phyloP scores from a whole-genome alignment of 2,329 filamentous ascomycete species.

The Achaetomium macrosporum region DNA sequence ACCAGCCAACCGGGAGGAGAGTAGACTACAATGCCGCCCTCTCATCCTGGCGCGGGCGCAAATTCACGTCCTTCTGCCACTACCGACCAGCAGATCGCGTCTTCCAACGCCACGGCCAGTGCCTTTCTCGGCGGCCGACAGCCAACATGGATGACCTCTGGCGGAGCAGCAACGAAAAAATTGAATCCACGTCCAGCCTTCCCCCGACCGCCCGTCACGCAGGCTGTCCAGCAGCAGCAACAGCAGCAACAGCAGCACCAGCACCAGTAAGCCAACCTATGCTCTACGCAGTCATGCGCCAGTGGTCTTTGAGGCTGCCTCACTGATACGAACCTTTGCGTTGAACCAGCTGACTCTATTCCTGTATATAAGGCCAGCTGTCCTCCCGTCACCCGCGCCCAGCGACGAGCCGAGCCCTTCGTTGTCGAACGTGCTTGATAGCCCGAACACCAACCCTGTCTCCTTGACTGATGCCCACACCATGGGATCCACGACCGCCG shows the following conservation, averaged over 20 bases:
- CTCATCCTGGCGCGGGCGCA: conserved; percentile 1
- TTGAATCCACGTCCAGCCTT: conserved; percentile 12
- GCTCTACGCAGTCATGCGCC: too few species aligned
- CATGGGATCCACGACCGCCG: conserved; percentile 15
- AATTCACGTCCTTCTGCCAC: conserved; percentile 6
- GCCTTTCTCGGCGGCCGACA: conserved; percentile 27
- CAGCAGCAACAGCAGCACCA: conserved; percentile 4
- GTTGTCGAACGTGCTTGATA: conserved; percentile 31
- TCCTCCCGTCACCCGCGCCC: conserved; percentile 57
- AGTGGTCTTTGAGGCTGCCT: not conserved
- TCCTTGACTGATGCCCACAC: conserved; percentile 28
- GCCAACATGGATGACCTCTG: conserved; percentile 28
- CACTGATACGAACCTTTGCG: not conserved
- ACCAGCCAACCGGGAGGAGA: conserved; percentile 10
- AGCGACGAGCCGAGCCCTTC: conserved; percentile 55
- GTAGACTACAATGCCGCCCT: conserved; percentile 16
- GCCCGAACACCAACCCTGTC: conserved; percentile 28
- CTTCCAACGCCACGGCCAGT: conserved; percentile 29
- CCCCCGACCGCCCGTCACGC: conserved; percentile 1
- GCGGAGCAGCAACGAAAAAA: conserved; percentile 10
- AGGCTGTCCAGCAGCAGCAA: conserved; percentile 7
- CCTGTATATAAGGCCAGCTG: conserved; percentile 16
- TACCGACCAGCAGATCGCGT: conserved; percentile 21
- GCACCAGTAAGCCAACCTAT: conserved; percentile 9
- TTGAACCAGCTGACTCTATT: conserved; percentile 1